Evolutionary conservation across 805 yeast genomes (phyloP), one percentile per base, ranked within the genome.

Genomic region (Starmerella kuoi): DNA sequence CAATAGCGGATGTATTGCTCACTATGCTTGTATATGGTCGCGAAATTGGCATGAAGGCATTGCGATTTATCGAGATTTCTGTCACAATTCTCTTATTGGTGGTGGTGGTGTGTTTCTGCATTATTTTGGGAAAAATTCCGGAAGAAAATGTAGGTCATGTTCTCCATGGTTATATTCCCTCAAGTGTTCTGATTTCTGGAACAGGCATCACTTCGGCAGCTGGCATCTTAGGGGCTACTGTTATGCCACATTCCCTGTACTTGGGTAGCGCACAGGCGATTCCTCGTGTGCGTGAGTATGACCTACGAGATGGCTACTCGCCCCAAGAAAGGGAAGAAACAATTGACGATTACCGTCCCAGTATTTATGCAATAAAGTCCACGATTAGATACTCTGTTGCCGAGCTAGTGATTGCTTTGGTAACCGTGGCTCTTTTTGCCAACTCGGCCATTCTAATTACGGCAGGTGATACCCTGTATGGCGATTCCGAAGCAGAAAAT

Each of bases 191-290:
- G 58, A 64, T 75, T 24, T 63, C 70, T 41, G 74, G 72, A 19
- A 73, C 75, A 45, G 95, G 94, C 1, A 62, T 87, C 26, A 84
- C 80, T 54, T 63, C 83, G 38, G 72, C 86, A 48, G 76, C 88
- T 52, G 95, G 95, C 19, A 79, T 87, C 42, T 64, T 87, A 45
- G 96, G 96, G 24, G 94, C 95, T 20, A 86, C 95, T 2, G 88
- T 87, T 21, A 86, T 86, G 96, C 95, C 95, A 6, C 96, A 87
- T 57, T 79, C 91, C 2, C 65, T 86, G 38, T 86, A 80, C 56
- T 67, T 86, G 35, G 96, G 96, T 1, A 77, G 88, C 1, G 93
- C 94, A 12, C 73, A 87, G 42, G 95, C 83, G 5, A 93, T 85
- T 57, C 79, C 94, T 5, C 69, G 95, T 47, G 64, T 86, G 41